Evolutionary conservation across 805 yeast species (phyloP).

Genomic region (Lipomyces mesembrius): DNA sequence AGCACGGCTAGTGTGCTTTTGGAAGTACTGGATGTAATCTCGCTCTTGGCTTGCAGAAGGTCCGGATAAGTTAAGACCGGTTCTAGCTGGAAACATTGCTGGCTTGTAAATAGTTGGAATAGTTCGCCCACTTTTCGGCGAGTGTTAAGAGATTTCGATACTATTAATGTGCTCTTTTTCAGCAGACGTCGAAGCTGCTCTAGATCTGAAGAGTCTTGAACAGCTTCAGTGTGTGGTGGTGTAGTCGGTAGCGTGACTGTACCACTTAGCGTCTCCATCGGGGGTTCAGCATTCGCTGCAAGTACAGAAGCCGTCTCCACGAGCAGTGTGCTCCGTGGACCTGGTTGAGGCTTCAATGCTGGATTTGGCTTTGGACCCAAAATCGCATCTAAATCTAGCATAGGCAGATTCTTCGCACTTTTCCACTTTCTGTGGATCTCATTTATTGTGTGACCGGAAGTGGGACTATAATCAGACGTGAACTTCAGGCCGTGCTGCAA

Average conservation of each 20-base stretch:
- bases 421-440: neutral
- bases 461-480: neutral
- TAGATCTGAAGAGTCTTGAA: neutral
- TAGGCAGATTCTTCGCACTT: constrained; percentile 15
- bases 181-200: neutral
- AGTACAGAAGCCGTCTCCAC: neutral
- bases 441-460: neutral
- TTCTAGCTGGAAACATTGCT: neutral
- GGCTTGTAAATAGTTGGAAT: neutral
- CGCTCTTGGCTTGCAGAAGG: neutral
- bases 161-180: neutral
- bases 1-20: neutral
- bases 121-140: neutral
- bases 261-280: neutral
- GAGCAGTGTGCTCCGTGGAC: neutral
- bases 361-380: neutral
- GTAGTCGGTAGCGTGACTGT: neutral
- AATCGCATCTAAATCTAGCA: constrained; percentile 8
- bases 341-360: neutral
- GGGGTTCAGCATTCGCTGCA: neutral
- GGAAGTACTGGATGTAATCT: neutral
- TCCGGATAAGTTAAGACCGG: neutral
- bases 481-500: neutral
- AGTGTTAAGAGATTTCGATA: neutral
- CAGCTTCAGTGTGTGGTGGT: neutral